Base-by-base conservation (phyloP, 768 basidiomycete genomes). In the Candolleomyces eurysporus region DNA sequence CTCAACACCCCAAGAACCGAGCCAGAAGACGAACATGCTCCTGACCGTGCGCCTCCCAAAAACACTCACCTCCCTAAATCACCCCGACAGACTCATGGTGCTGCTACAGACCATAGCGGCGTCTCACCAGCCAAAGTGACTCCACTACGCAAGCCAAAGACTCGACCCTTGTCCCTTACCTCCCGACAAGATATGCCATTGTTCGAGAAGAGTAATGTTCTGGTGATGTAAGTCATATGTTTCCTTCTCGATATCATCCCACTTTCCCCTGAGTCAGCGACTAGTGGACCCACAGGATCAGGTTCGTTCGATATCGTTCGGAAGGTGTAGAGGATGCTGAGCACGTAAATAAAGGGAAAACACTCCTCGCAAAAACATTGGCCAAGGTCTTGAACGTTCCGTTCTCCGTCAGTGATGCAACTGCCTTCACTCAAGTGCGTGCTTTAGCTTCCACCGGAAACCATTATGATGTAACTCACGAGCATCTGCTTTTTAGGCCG, bases 171-270 rank as follows among this genome's bases (percentile, higher is more conserved):
- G 22, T 69, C 76, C 52, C 66, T 81, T 6, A 71, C 81, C 21
- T 75, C 78, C 53, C 82, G 75, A n/a, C 78, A 79, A 49, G 32
- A 36, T 40, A 72, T 76, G 8, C 67, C 89, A 21, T 69, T 86
- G 26, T 92, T 96, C 57, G 96, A 98, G 79, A 98, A 98, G 81
- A 95, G 92, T 67, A 98, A 98, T 70, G 92, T 98, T 3, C 77
- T 98, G 48, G 88, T 98, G 61, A 83, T 98, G 94, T 95, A 70
- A 66, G 83, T 75, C 40, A 52, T 43, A 14, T 46, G 39, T 10
- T 40, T 48, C 6, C 42, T 26, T 26, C 26, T 4, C 26, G 26
- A 26, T 2, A 51, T 30, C 31, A 16, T 17, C 40, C 19, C 51
- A 40, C 36, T 11, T 19, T 14, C 26, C 39, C 48, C 49, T 36